phyloP scores from a whole-genome alignment of 257 asterid species.

The Salvia rosmarinus region DNA sequence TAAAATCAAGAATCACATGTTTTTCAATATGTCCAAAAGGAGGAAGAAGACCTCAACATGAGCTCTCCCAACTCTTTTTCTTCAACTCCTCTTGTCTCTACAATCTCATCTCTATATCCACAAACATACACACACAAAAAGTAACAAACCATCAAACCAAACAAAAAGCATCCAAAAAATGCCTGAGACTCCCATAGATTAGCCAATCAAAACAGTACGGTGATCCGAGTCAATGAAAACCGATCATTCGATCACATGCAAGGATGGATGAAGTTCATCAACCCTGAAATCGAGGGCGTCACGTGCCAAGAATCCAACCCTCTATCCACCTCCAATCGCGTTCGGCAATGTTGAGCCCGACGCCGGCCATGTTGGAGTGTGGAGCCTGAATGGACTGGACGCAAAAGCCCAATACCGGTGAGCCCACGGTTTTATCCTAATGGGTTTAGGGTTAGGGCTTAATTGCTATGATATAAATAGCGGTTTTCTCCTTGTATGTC shows the following conservation, averaged over 20 bases:
- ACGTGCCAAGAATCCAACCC: constrained; percentile 68
- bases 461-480: too few species aligned
- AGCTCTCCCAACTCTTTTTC: constrained; percentile 11
- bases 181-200: constrained; percentile 37
- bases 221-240: constrained; percentile 74
- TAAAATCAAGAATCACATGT: constrained; percentile 35
- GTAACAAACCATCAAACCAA: constrained; percentile 2
- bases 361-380: too few species aligned
- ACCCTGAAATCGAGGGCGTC: constrained; percentile 70
- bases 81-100: background rate
- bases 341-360: constrained; percentile 63
- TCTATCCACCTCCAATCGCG: constrained; percentile 45
- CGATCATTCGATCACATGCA: constrained; percentile 80
- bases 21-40: constrained; percentile 33
- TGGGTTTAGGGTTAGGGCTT: too few species aligned
- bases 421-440: too few species aligned
- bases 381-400: too few species aligned
- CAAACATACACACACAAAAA: background rate
- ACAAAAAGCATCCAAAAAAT: constrained; percentile 21
- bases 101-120: constrained; percentile 10
- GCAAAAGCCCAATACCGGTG: too few species aligned
- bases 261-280: constrained; percentile 81
- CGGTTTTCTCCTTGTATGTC: too few species aligned
- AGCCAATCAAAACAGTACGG: constrained; percentile 75
- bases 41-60: constrained; percentile 22